Evolutionary conservation across 208 protist genomes (phyloP), one percentile per base, ranked within the genome.

Genomic region (Blastocrithidia nonstop): DNA sequence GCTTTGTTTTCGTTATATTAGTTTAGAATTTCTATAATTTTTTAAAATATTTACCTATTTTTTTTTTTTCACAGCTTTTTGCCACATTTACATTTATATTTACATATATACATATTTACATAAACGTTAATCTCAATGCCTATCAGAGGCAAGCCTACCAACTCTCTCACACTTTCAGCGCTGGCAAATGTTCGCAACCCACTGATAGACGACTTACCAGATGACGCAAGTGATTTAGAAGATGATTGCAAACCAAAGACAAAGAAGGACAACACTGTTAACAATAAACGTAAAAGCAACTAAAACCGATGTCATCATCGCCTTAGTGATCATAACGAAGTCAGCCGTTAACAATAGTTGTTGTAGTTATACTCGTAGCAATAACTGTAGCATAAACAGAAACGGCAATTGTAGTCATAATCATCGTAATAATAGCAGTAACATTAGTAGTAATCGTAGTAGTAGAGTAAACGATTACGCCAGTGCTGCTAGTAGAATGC

Each of bases 131-230:
- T n/a, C n/a, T n/a, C n/a, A n/a, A n/a, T n/a, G n/a, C n/a, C n/a
- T n/a, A n/a, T n/a, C n/a, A n/a, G n/a, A n/a, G n/a, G n/a, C n/a
- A n/a, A 35, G n/a, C 29, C 29, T 11, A 11, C 11, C n/a, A 35
- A n/a, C 29, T n/a, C 29, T 11, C 29, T 35, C 29, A n/a, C 11
- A n/a, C 29, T 35, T n/a, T 35, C 29, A 11, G 11, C 29, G 29
- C 29, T 35, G 11, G 29, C 29, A n/a, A 35, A 15, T 25, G 36
- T 48, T 11, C 20, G 56, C 9, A 62, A 62, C 39, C 67, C 67
- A 1, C 62, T 76, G 16, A 66, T 76, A 19, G 59, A 71, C 19
- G 40, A 45, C 6, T 36, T 45, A 19, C 40, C 23, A 4, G 40
- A n/a, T 36, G 40, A 45, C 4, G 17, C 29, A 4, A 15, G 29